phyloP scores from a whole-genome alignment of 192 early-diverging fungal species.

The Umbelopsis vinacea region DNA sequence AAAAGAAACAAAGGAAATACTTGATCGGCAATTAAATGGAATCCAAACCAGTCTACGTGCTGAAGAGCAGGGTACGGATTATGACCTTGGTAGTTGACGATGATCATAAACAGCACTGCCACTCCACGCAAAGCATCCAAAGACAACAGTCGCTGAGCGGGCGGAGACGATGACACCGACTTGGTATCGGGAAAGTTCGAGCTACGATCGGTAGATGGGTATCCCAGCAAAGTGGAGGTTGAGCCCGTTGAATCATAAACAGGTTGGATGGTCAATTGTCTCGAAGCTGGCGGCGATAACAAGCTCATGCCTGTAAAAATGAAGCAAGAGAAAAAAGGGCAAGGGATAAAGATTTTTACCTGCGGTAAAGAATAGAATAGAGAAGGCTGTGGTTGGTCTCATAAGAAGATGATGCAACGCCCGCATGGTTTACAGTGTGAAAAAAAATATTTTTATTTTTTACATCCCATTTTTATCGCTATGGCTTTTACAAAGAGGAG shows the following conservation, averaged over 20 bases:
- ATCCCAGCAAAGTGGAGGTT: not conserved
- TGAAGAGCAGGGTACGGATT: constrained; percentile 37
- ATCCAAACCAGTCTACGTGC: constrained; percentile 52
- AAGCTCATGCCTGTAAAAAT: too few relatives aligned
- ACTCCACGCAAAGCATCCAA: constrained; percentile 54
- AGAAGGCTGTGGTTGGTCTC: too few relatives aligned
- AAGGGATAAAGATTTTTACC: too few relatives aligned
- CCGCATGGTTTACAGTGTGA: too few relatives aligned
- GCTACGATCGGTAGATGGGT: not conserved
- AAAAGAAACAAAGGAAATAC: constrained; percentile 64
- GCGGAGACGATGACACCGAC: not conserved
- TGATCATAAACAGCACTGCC: constrained; percentile 52
- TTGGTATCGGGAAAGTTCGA: not conserved
- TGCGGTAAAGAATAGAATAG: too few relatives aligned
- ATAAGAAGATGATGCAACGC: too few relatives aligned
- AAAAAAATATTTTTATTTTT: too few relatives aligned
- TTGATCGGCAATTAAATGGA: constrained; percentile 42
- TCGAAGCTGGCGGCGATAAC: too few relatives aligned
- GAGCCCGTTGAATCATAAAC: not conserved
- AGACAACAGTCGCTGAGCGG: constrained; percentile 38
- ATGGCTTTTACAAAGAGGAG: too few relatives aligned
- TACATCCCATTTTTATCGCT: too few relatives aligned
- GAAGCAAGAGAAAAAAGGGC: too few relatives aligned
- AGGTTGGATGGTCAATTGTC: too few relatives aligned
- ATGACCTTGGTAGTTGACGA: constrained; percentile 55